phyloP scores from a whole-genome alignment of 441 rosid genomes.

The Sinapis alba region DNA sequence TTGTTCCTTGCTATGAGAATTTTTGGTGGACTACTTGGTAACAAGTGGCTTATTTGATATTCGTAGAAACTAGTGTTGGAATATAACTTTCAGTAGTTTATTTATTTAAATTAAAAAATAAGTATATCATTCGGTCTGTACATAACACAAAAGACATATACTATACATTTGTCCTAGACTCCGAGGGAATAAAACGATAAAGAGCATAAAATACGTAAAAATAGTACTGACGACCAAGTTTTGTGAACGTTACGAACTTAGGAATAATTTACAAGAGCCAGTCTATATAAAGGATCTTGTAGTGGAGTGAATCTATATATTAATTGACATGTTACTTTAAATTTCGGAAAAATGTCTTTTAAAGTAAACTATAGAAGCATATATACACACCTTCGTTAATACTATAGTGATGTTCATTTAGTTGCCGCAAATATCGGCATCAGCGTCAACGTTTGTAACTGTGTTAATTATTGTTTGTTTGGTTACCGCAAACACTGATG shows the following conservation, averaged over 20 bases:
- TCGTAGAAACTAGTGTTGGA: constrained; percentile 29
- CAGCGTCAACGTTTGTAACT: no score
- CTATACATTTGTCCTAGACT: constrained; percentile 1
- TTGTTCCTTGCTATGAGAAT: neutral
- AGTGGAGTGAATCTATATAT: constrained; percentile 17
- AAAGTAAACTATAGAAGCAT: neutral
- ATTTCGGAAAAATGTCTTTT: neutral
- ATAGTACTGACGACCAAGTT: neutral
- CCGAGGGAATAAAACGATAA: constrained; percentile 12
- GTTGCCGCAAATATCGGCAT: no score
- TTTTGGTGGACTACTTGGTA: constrained; percentile 11
- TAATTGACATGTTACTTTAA: no score
- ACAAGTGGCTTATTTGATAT: constrained; percentile 31
- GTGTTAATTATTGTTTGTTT: no score
- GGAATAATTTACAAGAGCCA: neutral
- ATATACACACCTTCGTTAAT: no score
- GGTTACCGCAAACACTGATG: no score
- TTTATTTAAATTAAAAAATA: neutral
- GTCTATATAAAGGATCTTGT: constrained; percentile 14
- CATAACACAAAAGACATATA: neutral
- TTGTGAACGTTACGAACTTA: constrained; percentile 17
- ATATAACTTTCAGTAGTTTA: constrained; percentile 19
- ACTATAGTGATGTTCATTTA: no score
- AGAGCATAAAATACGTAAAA: constrained; percentile 7
- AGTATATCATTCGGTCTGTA: neutral